Evolutionary conservation across 2,329 filamentous ascomycete genomes (phyloP), one percentile per base, ranked within the genome.

Genomic region (Metarhizium sp.): DNA sequence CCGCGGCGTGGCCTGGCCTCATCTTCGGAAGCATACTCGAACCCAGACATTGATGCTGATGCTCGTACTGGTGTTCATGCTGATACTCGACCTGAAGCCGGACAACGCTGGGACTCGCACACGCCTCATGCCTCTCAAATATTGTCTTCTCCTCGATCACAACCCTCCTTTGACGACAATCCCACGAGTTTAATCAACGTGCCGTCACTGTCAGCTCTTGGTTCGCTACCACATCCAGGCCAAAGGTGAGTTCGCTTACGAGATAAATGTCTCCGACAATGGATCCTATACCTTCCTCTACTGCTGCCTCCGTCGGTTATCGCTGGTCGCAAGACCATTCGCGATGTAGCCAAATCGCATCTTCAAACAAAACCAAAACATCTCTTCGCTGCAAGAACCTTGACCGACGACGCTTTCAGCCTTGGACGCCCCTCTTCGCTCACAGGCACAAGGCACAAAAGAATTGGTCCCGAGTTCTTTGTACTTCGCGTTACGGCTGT

Each of bases 1-100:
- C 71, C 72, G 70, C 74, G 73, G 68, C 69, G 68, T 67, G 70
- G 71, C 65, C 69, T 75, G 42, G 32, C 51, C 65, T 71, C 67
- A 67, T 67, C 66, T 65, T 52, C 42, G 43, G 55, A 55, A 34
- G 40, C 55, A 53, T 48, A 29, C 53, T 54, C 51, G 29, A 52
- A 49, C 30, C 49, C 36, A 40, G 51, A 53, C 50, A 51, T 48
- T 34, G 56, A 55, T 16, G 53, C 49, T 48, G 53, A 51, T 36
- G 14, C 40, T 48, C 42, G 7, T 18, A 47, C 48, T 51, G 46
- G 18, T 6, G 42, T 10, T 45, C 16, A 11, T 20, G 42, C 42
- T 8, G 42, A 45, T 45, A 20, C 42, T 45, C 6, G 6, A 45
- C 5, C 42, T 45, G 42, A 11, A 45, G n/a, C 42, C 16, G 50